These are phyloP conservation scores for Eimeria acervulina DNA, from an alignment of 169 alveolate genomes.

Conservation along the genomic window DNA sequence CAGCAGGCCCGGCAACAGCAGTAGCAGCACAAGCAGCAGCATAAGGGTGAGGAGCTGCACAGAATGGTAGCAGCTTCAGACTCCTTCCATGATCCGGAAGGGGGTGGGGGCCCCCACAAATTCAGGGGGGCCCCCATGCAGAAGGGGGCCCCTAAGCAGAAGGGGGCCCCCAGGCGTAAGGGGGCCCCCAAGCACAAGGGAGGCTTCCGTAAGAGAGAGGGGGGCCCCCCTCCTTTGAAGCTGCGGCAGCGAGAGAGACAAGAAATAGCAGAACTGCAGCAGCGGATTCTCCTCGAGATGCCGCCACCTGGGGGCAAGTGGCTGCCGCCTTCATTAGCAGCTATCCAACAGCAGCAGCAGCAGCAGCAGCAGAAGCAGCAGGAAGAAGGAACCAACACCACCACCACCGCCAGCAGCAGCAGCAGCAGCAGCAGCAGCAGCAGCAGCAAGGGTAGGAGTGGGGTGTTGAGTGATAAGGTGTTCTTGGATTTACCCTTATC, in stretches of 20 bases:
- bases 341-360: slow-evolving; percentile 57
- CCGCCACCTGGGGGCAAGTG: slow-evolving; percentile 79
- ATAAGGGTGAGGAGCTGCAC: not conserved
- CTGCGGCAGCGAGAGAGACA: slow-evolving; percentile 76
- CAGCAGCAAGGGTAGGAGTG: not conserved
- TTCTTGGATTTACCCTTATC: slow-evolving; percentile 95
- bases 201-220: not conserved
- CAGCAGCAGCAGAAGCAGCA: not conserved
- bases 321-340: slow-evolving; percentile 49
- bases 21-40: not conserved
- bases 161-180: slow-evolving; percentile 17
- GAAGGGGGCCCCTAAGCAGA: slow-evolving; percentile 12
- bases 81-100: not conserved
- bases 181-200: slow-evolving; percentile 17
- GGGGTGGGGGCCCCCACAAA: not conserved
- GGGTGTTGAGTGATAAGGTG: slow-evolving; percentile 84
- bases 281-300: slow-evolving; percentile 74
- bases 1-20: not conserved
- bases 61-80: slow-evolving; percentile 19
- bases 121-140: not conserved
- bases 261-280: slow-evolving; percentile 77
- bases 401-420: not conserved
- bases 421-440: slow-evolving; percentile 21
- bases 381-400: not conserved
- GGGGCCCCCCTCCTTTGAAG: slow-evolving; percentile 14